These are phyloP conservation scores for Alternaria incomplexa DNA, from an alignment of 2,329 filamentous ascomycete genomes.

Conservation along the genomic window DNA sequence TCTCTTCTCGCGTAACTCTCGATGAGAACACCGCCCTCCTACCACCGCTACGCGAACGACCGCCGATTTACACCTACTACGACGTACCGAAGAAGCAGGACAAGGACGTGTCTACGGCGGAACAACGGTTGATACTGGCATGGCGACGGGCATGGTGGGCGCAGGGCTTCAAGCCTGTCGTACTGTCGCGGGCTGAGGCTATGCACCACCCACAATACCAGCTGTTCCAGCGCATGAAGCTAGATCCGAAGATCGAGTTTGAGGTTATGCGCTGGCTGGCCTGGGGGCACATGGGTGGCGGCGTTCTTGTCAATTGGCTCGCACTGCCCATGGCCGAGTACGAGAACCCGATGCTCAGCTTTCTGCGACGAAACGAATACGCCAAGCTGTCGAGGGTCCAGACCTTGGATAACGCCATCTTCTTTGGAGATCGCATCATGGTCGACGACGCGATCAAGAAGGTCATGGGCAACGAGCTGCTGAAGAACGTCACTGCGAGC, in stretches of 20 bases:
- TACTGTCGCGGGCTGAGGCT: slow-evolving; percentile 80
- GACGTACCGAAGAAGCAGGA: slow-evolving; percentile 71
- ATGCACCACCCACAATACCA: slow-evolving; percentile 81
- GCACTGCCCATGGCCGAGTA: slow-evolving; percentile 82
- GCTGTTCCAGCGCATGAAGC: slow-evolving; percentile 63
- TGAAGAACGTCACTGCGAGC: slow-evolving; percentile 65
- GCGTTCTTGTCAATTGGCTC: slow-evolving; percentile 79
- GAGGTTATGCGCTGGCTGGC: slow-evolving; percentile 86
- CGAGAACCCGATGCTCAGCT: slow-evolving; percentile 73
- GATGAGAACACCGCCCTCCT: slow-evolving; percentile 85
- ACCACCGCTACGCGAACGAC: slow-evolving; percentile 73
- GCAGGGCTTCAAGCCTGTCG: slow-evolving; percentile 84
- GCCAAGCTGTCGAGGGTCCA: slow-evolving; percentile 77
- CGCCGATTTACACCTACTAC: slow-evolving; percentile 90
- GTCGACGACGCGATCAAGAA: slow-evolving; percentile 53
- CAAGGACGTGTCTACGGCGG: slow-evolving; percentile 69
- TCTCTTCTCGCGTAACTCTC: slow-evolving; percentile 78
- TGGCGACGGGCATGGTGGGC: slow-evolving; percentile 98
- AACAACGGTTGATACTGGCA: slow-evolving; percentile 78
- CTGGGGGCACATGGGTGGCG: slow-evolving; percentile 89
- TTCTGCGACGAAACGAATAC: slow-evolving; percentile 77
- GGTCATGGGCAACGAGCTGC: slow-evolving; percentile 53
- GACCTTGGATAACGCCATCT: slow-evolving; percentile 72
- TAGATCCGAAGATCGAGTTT: slow-evolving; percentile 51
- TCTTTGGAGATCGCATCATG: slow-evolving; percentile 68